Percentiles rank a stretch among this genome's conserved stretches.
Evolutionary conservation across 306 rosid genomes (phyloP).

Genomic region (Hylodesmum podocarpum): DNA sequence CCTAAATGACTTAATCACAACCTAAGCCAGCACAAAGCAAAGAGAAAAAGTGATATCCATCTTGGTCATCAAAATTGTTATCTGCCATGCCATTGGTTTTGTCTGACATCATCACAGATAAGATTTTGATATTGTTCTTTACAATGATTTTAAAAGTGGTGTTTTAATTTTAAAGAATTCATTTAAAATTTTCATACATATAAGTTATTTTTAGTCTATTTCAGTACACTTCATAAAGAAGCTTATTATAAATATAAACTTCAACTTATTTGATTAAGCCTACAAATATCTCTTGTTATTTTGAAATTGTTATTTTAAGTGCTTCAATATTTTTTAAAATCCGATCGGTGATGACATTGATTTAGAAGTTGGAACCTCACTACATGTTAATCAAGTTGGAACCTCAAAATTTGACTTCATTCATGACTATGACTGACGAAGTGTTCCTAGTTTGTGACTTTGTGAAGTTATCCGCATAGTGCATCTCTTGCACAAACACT

Average conservation of each 20-base stretch:
- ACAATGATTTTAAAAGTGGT: neutral
- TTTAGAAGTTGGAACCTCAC: neutral
- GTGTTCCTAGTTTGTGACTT: neutral
- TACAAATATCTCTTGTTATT: too few species aligned
- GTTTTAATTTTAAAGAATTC: neutral
- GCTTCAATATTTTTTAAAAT: too few species aligned
- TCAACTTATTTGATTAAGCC: too few species aligned
- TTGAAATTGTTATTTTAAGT: too few species aligned
- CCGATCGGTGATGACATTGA: too few species aligned
- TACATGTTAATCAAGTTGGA: neutral
- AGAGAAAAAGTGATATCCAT: neutral
- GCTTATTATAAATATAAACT: too few species aligned
- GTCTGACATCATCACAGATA: neutral
- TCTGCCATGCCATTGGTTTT: neutral
- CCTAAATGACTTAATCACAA: conserved; percentile 13
- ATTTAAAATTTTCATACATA: neutral
- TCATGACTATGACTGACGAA: neutral
- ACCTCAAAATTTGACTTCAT: neutral
- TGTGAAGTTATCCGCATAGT: neutral
- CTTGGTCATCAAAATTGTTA: neutral
- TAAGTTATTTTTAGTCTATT: neutral
- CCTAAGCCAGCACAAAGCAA: neutral
- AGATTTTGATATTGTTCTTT: neutral
- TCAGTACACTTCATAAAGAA: neutral
- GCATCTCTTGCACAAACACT: neutral